Evolutionary conservation across 2,329 filamentous ascomycete genomes (phyloP), one percentile per base, ranked within the genome.

Genomic region (Apiospora aurea): DNA sequence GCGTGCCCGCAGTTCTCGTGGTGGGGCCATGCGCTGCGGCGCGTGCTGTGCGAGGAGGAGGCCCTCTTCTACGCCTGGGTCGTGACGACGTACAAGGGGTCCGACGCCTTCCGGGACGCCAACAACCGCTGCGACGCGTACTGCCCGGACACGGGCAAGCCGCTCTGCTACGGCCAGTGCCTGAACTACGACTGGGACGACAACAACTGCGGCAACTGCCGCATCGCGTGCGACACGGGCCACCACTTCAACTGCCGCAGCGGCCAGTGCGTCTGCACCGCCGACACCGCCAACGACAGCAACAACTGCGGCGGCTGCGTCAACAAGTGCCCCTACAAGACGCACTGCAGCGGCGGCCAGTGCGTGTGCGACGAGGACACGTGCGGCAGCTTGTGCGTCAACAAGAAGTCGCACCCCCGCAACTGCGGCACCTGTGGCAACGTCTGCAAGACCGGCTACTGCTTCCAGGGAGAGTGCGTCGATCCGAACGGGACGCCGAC

Each of bases 381-480:
- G 49, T 75, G 74, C 49, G 67, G 70, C 26, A 70, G 47, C 29
- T 46, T 53, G 21, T 74, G 74, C 57, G 61, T 73, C 21, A 70
- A 75, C 64, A 46, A 73, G 21, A 43, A 46, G 51, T 73, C 71
- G 49, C 67, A 74, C 64, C 74, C 74, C 3, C 64, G 53, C 61
- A 74, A 75, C 73, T 75, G 74, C 47, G 74, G 74, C 14, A 24
- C 34, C 3, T 75, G 74, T 38, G 73, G 72, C 21, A 72, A 72
- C n/a, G 71, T 72, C 21, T 75, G 74, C 71, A 47, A 67, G 16
- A 43, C 69, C 8, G 69, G 70, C 41, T 73, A 71, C 53, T 75
- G 74, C 72, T 70, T 72, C 72, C 24, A 66, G 53, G 73, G 74
- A 18, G 16, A 34, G 44, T 75, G 74, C 72, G 46, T 49, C 21